phyloP scores from a whole-genome alignment of 768 basidiomycete species.

The Kwoniella heveanensis region DNA sequence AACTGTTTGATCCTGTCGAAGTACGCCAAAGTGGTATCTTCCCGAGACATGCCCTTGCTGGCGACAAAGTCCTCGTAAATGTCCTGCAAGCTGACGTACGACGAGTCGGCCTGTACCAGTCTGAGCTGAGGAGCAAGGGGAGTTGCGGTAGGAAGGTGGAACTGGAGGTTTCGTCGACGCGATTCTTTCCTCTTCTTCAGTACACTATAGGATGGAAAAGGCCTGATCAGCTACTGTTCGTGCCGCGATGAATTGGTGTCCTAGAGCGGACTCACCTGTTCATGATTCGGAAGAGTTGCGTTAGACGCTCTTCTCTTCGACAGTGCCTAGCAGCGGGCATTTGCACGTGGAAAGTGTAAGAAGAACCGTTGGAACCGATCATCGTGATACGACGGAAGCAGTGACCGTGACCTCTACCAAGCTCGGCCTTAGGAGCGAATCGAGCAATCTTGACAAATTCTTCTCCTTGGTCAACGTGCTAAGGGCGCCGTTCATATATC shows the following conservation, averaged over 20 bases:
- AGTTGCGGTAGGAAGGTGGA: conserved; percentile 86
- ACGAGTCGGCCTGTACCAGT: conserved; percentile 85
- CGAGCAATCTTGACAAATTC: conserved; percentile 87
- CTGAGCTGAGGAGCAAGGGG: conserved; percentile 77
- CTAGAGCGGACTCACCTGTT: conserved; percentile 67
- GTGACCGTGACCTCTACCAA: conserved; percentile 79
- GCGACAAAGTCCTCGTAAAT: conserved; percentile 90
- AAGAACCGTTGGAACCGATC: conserved; percentile 86
- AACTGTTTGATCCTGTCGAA: conserved; percentile 73
- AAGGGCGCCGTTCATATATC: neutral
- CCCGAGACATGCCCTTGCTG: conserved; percentile 71
- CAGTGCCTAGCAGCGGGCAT: conserved; percentile 79
- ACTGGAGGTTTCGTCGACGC: conserved; percentile 83
- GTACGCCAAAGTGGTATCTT: conserved; percentile 82
- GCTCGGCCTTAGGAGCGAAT: conserved; percentile 86
- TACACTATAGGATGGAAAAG: conserved; percentile 61
- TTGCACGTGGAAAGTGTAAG: conserved; percentile 86
- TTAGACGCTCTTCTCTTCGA: conserved; percentile 87
- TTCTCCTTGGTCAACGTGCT: conserved; percentile 94
- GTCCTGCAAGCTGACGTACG: conserved; percentile 86
- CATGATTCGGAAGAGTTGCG: conserved; percentile 90
- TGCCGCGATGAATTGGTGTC: too few relatives aligned
- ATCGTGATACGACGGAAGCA: conserved; percentile 89
- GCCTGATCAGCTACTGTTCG: conserved; percentile 1
- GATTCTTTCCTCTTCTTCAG: conserved; percentile 86